Conservation (phyloP, 257 asterid species). For the Solanum appendiculatum region DNA sequence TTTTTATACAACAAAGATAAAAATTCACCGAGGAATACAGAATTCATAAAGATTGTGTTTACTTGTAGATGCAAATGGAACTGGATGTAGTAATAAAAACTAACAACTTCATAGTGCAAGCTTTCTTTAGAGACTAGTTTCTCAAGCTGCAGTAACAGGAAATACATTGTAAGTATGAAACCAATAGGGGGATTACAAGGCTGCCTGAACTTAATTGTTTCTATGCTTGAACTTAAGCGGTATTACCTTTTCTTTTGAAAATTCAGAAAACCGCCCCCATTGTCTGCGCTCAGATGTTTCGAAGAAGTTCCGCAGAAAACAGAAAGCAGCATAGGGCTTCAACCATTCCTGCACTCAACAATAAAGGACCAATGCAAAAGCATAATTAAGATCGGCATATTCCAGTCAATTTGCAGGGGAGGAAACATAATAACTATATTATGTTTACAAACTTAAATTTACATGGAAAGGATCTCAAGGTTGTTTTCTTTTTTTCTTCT, state of each 20-base stretch:
- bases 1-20: constrained; percentile 3
- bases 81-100: constrained; percentile 88
- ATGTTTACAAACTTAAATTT: not conserved
- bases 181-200: not conserved
- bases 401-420: not conserved
- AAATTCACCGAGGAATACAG: not conserved
- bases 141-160: constrained; percentile 64
- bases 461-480: not conserved
- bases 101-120: constrained; percentile 53
- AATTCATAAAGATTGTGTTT: not conserved
- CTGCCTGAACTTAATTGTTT: not conserved
- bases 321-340: constrained; percentile 92
- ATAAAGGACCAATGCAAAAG: not conserved
- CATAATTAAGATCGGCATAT: not conserved
- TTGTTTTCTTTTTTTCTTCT: not conserved
- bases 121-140: constrained; percentile 69
- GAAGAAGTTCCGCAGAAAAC: constrained; percentile 87
- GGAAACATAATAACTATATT: not conserved
- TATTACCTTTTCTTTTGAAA: constrained; percentile 60
- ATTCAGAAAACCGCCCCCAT: constrained; percentile 84
- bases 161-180: constrained; percentile 4
- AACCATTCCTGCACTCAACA: constrained; percentile 70
- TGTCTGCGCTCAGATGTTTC: constrained; percentile 96
- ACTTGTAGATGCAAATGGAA: constrained; percentile 81
- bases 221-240: not conserved